Conservation (phyloP, 208 protist species). For the Angomonas deanei region DNA sequence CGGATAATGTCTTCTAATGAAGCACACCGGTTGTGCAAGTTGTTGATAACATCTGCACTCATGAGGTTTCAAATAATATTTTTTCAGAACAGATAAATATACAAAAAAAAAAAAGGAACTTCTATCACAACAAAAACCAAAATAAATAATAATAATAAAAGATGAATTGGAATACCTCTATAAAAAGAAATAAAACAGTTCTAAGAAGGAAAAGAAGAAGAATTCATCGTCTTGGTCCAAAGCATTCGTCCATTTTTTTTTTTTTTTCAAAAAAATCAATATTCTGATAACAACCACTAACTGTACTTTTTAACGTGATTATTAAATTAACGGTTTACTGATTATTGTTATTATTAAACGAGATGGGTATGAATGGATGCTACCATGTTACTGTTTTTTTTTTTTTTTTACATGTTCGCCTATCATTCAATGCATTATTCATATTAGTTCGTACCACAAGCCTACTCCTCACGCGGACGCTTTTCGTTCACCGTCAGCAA, state of each 20-base stretch:
- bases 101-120: background rate
- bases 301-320: background rate
- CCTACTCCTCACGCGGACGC: background rate
- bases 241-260: background rate
- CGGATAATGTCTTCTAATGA: conserved; percentile 82
- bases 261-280: background rate
- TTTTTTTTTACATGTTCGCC: no score
- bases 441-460: background rate
- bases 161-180: background rate
- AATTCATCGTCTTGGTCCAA: background rate
- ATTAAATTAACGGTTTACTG: background rate
- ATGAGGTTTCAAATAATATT: background rate
- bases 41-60: conserved; percentile 26
- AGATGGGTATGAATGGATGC: background rate
- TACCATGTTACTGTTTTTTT: no score
- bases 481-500: background rate
- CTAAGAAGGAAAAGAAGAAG: conserved; percentile 1
- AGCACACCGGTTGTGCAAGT: conserved; percentile 48
- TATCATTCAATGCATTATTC: no score
- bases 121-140: background rate
- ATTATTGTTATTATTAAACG: conserved; percentile 1
- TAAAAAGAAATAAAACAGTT: background rate
- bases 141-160: background rate
- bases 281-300: background rate
- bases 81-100: background rate